Evolutionary conservation across 2,329 filamentous ascomycete genomes (phyloP), one percentile per base, ranked within the genome.

Genomic region (Ophiocordyceps polyrhachis-furcata): DNA sequence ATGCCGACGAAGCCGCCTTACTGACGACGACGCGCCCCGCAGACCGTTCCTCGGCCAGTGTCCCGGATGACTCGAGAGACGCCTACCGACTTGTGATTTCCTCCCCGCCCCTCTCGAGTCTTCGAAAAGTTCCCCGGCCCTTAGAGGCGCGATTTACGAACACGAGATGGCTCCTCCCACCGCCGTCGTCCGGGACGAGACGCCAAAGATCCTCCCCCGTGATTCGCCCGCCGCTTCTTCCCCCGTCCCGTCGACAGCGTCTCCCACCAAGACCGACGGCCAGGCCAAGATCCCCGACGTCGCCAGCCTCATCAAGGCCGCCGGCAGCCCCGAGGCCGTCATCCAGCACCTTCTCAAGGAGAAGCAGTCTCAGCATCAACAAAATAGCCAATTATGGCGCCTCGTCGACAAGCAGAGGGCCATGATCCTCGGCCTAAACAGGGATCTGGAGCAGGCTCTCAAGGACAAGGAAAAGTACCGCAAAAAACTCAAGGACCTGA

Each of bases 161-260:
- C 35, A 38, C 64, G 48, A 60, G 49, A 74, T 74, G 67, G 67
- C 69, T 50, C 65, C 68, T 50, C 58, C 65, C 44, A 63, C 66
- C 48, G 59, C 60, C 44, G 55, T 62, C 40, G 58, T 61, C 40
- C 65, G 62, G 52, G 59, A 58, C 50, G 65, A 66, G 47, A 55
- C 59, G 45, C 54, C 55, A 40, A 64, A 62, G 48, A 61, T 56
- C 37, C 49, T 64, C 19, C 76, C 80, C 46, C 78, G 88, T 54
- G 93, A 83, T 46, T 83, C 83, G 4, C 95, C 89, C 12, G 89
- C 94, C 55, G 89, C 84, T n/a, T 81, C 84, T 42, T 94, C 89
- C 2, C 75, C 76, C 11, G 70, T 84, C 43, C 85, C 84, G 7
- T 69, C 67, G 11, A 73, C 75, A 2, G 68, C 75, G 46, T 68